Evolutionary conservation across 2,329 filamentous ascomycete genomes (phyloP), one percentile per base, ranked within the genome.

Genomic region (Epicoccum sorghinum): DNA sequence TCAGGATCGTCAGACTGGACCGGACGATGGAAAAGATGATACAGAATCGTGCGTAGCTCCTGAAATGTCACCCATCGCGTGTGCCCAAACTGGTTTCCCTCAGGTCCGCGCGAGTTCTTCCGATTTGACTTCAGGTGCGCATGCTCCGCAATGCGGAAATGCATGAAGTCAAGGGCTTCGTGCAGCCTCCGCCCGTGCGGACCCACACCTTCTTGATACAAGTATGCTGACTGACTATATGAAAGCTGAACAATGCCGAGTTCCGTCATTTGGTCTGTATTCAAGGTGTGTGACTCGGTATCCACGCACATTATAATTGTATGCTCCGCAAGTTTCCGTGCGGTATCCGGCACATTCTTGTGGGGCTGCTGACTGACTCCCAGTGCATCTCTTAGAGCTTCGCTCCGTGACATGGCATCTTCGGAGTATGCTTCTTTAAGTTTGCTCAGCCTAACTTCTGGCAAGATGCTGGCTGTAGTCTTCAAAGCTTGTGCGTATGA

Each of bases 51-150:
- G 1, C 60, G 52, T 2, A 57, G 50, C 18, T 68, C 49, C 0
- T 4, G 4, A 10, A 60, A 60, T 1, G 57, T 59, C 4, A 62
- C 49, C 32, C 69, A 71, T 0, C 62, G 59, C 2, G 49, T 61
- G 12, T 55, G 12, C 0, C 68, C 66, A 13, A 67, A 71, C 4
- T 57, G 59, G 13, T 71, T 69, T 0, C 60, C 63, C 1, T 57
- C 29, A 23, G 58, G 57, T 4, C 64, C 60, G 37, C 35, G 3
- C 48, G 57, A 52, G 42, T 41, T 57, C 18, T 36, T 23, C 1
- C 40, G 49, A 35, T 52, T 44, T 12, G 43, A 57, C 40, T 36
- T 30, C 2, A 68, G 30, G 23, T 70, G 68, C 0, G 63, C 59
- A 10, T 65, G 58, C 42, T 62, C 58, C 1, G 51, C 56, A 3